These are phyloP conservation scores for Madurella fahalii DNA, from an alignment of 2,329 filamentous ascomycete species.

Conservation along the genomic window DNA sequence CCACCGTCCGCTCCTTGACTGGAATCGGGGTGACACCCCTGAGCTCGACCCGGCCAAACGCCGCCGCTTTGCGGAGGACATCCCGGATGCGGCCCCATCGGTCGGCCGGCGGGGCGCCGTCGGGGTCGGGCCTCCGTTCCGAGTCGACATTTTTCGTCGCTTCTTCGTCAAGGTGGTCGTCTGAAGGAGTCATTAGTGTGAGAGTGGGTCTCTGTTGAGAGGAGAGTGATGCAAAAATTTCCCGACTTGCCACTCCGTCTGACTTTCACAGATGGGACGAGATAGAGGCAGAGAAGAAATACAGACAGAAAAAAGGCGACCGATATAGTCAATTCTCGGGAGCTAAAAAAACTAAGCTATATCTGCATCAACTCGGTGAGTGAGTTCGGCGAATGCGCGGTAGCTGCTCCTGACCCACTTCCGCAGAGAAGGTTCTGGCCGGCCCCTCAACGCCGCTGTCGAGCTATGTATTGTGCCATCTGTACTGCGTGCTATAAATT, in stretches of 20 bases:
- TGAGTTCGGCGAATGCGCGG: not conserved
- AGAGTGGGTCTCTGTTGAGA: slow-evolving; percentile 1
- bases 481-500: too few relatives aligned
- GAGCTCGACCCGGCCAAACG: slow-evolving; percentile 38
- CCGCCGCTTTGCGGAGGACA: slow-evolving; percentile 5
- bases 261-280: not conserved
- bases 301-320: too few relatives aligned
- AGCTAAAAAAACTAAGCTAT: not conserved
- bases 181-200: slow-evolving; percentile 7
- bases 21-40: slow-evolving; percentile 43
- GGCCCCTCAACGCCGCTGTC: not conserved
- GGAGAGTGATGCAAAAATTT: not conserved
- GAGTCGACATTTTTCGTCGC: not conserved
- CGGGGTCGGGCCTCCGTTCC: not conserved
- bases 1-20: slow-evolving; percentile 38
- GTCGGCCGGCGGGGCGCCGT: not conserved
- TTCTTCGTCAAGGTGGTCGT: not conserved
- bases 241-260: not conserved
- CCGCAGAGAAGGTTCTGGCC: not conserved
- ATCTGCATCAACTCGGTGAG: slow-evolving; percentile 1
- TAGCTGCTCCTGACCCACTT: slow-evolving; percentile 3
- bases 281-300: not conserved
- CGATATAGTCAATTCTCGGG: not conserved
- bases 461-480: too few relatives aligned
- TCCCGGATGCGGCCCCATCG: slow-evolving; percentile 9